Evolutionary conservation across 352 stramenopile species (phyloP), one percentile per base, ranked within the genome.

Genomic region (Paralagenidium karlingii): DNA sequence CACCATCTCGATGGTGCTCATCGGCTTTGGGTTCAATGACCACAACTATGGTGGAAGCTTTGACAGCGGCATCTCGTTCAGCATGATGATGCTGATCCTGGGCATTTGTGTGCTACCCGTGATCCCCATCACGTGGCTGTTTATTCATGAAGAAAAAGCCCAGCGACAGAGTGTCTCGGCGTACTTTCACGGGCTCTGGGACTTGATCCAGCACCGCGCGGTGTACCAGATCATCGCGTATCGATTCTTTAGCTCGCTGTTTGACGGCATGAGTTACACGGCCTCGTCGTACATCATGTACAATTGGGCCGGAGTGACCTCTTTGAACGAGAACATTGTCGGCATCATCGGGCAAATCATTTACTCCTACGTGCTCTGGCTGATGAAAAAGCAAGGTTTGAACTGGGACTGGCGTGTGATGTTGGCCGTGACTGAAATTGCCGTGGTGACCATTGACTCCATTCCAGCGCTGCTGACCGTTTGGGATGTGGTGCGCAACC

Each of bases 21-120:
- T 61, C 26, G 68, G 68, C 11, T 60, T 85, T 13, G 66, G 65
- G 1, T 52, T 85, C 38, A 85, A 82, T 46, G 56, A 52, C 18
- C 26, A 41, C 7, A 52, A 68, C 13, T 85, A 81, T 34, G 70
- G 65, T 12, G 70, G 71, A n/a, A 47, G 58, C 42, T 74, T 69
- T 22, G 41, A 56, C 34, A 67, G 66, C 43, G 57, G 54, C 24
- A 28, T 73, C 33, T 59, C 46, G 19, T 65, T 69, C 31, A 42
- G 46, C 2, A 41, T 51, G 26, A 40, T 63, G 16, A 68, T 68
- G 58, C 38, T 63, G 30, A 56, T 68, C 31, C 38, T 67, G 13
- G 52, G 40, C 5, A 40, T 55, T 1, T 44, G 41, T n/a, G 58
- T 47, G 18, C 20, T 62, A 22, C 58, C 58, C 0, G 51, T 68